These are phyloP conservation scores for Penicillium sp. DNA, from an alignment of 2,329 filamentous ascomycete genomes.

Conservation along the genomic window DNA sequence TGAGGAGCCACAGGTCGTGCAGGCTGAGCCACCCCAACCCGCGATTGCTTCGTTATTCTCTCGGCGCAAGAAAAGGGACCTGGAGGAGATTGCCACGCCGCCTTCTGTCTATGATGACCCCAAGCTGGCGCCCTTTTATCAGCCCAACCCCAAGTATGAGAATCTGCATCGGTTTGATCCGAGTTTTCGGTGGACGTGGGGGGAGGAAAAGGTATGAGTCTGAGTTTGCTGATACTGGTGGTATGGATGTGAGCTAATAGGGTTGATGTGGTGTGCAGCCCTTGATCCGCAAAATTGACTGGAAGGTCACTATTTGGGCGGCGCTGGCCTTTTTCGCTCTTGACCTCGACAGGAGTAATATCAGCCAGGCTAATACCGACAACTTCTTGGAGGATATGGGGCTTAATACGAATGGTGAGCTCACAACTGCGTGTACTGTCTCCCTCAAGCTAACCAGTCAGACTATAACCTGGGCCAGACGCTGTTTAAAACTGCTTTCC, in stretches of 20 bases:
- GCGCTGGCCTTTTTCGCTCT: constrained; percentile 54
- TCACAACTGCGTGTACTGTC: background rate
- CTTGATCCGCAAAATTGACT: constrained; percentile 35
- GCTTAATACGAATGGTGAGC: constrained; percentile 32
- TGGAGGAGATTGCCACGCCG: constrained; percentile 14
- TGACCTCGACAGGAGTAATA: constrained; percentile 35
- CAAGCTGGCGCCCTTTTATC: constrained; percentile 39
- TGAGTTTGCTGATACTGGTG: background rate
- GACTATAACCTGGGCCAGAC: constrained; percentile 38
- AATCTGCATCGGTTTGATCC: constrained; percentile 46
- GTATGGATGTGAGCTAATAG: background rate
- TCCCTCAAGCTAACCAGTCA: background rate
- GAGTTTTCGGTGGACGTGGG: constrained; percentile 33
- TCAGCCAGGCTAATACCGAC: constrained; percentile 33
- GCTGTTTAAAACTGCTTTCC: constrained; percentile 35
- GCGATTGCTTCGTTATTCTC: constrained; percentile 1
- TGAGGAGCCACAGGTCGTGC: background rate
- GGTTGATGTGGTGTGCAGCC: background rate
- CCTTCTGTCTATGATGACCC: constrained; percentile 51
- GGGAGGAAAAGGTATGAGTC: constrained; percentile 29
- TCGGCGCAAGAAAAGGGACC: constrained; percentile 2
- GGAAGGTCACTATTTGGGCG: constrained; percentile 40
- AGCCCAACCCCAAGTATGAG: constrained; percentile 37
- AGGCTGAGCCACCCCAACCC: background rate
- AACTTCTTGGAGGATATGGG: constrained; percentile 33